phyloP scores from a whole-genome alignment of 2,329 filamentous ascomycete species.

The Microdochium nivale region DNA sequence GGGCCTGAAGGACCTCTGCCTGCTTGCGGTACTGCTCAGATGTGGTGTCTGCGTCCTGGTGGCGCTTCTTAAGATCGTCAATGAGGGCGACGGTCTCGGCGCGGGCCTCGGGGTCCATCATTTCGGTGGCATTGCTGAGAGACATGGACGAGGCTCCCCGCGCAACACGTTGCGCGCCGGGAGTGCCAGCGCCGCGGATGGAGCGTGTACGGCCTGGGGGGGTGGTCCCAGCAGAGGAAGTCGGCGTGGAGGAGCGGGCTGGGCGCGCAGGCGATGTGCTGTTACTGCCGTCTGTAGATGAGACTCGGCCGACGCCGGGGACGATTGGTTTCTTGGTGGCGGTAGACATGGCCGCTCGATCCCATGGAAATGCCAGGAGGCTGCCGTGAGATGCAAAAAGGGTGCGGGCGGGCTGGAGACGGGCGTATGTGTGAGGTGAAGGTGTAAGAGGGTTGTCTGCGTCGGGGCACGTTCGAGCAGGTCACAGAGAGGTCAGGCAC shows the following conservation, averaged over 20 bases:
- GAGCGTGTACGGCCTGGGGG: constrained; percentile 53
- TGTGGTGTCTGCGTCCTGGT: constrained; percentile 69
- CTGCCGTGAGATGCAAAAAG: not conserved
- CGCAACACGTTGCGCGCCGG: constrained; percentile 63
- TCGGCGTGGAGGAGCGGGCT: constrained; percentile 39
- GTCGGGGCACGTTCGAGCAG: not conserved
- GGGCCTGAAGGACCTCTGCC: constrained; percentile 72
- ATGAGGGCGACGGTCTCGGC: constrained; percentile 72
- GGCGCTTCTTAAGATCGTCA: constrained; percentile 75
- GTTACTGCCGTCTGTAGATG: constrained; percentile 28
- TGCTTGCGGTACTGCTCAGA: constrained; percentile 80
- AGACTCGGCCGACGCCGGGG: constrained; percentile 35
- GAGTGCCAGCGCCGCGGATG: constrained; percentile 47
- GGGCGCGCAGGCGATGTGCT: constrained; percentile 27
- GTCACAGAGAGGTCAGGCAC: not conserved
- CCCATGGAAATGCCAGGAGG: not conserved
- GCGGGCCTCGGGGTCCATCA: constrained; percentile 62
- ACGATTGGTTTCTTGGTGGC: constrained; percentile 43
- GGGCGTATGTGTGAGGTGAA: not conserved
- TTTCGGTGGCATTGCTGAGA: constrained; percentile 30
- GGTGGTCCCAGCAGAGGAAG: constrained; percentile 30
- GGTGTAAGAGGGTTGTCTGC: not conserved
- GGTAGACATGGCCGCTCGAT: constrained; percentile 35
- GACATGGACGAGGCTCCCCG: constrained; percentile 44
- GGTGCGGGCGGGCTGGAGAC: not conserved